These are phyloP conservation scores for Claviceps sp. DNA, from an alignment of 2,329 filamentous ascomycete species.

Conservation along the genomic window DNA sequence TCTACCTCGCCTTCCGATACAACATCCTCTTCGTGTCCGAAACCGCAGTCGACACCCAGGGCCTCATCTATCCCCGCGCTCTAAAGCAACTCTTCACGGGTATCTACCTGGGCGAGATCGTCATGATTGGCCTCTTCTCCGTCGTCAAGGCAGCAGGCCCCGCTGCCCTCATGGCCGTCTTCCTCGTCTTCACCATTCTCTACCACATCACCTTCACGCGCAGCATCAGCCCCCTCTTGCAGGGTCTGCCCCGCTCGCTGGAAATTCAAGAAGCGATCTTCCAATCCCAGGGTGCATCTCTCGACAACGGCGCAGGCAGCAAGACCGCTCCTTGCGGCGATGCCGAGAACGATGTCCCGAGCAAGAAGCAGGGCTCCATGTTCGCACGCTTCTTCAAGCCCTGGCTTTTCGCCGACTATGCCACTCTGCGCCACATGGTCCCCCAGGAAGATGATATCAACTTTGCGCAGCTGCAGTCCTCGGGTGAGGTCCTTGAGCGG, in stretches of 20 bases:
- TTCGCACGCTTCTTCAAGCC: constrained; percentile 56
- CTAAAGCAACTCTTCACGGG: constrained; percentile 77
- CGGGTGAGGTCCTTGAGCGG: constrained; percentile 41
- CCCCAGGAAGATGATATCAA: constrained; percentile 39
- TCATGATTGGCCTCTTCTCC: constrained; percentile 69
- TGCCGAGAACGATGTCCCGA: constrained; percentile 7
- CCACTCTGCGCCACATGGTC: constrained; percentile 55
- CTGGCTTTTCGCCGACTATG: constrained; percentile 62
- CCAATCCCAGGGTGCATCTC: constrained; percentile 15
- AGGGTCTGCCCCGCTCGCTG: constrained; percentile 54
- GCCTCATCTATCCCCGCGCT: constrained; percentile 75
- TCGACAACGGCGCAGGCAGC: constrained; percentile 10
- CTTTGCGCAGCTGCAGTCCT: constrained; percentile 39
- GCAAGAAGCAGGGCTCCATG: constrained; percentile 39
- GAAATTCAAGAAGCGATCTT: constrained; percentile 28
- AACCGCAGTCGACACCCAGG: constrained; percentile 71
- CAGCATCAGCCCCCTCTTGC: constrained; percentile 57
- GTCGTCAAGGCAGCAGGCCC: constrained; percentile 56
- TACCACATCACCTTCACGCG: constrained; percentile 61
- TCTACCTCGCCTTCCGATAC: constrained; percentile 79
- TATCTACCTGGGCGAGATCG: constrained; percentile 67
- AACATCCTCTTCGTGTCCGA: constrained; percentile 74
- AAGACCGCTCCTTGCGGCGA: constrained; percentile 4
- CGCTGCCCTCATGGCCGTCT: constrained; percentile 59
- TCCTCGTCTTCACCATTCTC: constrained; percentile 61